A percentile compares a stretch with the other conserved stretches of the same genome.
phyloP scores from a whole-genome alignment of 2,329 filamentous ascomycete species.

The Hypoxylon sp. region DNA sequence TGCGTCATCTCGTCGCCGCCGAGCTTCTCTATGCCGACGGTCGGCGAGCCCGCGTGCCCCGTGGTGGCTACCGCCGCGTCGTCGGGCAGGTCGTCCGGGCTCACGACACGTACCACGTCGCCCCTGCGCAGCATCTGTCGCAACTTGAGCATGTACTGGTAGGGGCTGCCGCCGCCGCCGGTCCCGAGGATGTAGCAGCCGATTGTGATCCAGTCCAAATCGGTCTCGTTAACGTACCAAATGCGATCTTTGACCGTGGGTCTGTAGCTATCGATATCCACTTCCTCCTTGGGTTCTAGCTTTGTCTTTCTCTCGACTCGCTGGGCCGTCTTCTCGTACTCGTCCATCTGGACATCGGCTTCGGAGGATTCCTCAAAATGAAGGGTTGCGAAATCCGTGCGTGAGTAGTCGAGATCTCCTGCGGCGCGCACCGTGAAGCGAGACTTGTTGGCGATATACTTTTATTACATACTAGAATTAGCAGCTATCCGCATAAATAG shows the following conservation, averaged over 20 bases:
- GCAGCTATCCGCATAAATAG: conserved; percentile 12
- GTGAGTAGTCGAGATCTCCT: conserved; percentile 65
- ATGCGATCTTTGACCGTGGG: conserved; percentile 63
- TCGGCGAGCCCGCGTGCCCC: conserved; percentile 69
- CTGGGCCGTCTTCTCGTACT: conserved; percentile 41
- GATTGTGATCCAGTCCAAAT: conserved; percentile 66
- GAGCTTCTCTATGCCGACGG: conserved; percentile 70
- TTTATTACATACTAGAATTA: background rate
- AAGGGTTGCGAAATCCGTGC: conserved; percentile 45
- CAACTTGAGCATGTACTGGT: conserved; percentile 63
- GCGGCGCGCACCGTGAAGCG: conserved; percentile 70
- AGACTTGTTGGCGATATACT: conserved; percentile 65
- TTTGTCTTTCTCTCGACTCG: conserved; percentile 22
- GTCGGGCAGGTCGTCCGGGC: conserved; percentile 61
- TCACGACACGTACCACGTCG: conserved; percentile 63
- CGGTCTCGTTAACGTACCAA: conserved; percentile 69
- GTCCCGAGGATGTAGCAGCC: conserved; percentile 72
- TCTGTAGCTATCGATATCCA: conserved; percentile 55
- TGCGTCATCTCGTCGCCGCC: conserved; percentile 67
- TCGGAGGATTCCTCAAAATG: conserved; percentile 30
- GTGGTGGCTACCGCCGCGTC: conserved; percentile 66
- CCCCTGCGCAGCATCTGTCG: conserved; percentile 63
- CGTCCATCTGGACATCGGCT: conserved; percentile 37
- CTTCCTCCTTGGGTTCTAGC: conserved; percentile 35
- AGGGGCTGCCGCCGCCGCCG: conserved; percentile 69